Evolutionary conservation across 352 stramenopile genomes (phyloP).

Genomic region (Pythium monospermum): DNA sequence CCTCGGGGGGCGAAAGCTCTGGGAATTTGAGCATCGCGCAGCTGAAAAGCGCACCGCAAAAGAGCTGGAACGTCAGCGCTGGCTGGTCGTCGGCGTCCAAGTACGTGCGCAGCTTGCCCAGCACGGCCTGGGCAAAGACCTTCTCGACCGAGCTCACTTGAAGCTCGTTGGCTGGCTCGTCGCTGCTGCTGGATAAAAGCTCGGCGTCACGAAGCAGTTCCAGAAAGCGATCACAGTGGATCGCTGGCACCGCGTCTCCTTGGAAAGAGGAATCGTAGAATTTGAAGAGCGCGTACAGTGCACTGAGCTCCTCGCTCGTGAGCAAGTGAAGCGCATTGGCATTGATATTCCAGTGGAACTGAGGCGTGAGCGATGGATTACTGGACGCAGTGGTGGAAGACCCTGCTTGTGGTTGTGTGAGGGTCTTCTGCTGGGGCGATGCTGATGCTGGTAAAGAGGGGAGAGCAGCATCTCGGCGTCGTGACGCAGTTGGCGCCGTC

Average conservation of each 20-base stretch:
- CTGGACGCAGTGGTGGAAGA: background rate
- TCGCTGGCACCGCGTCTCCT: conserved; percentile 40
- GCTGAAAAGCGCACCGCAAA: conserved; percentile 49
- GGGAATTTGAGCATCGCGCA: conserved; percentile 35
- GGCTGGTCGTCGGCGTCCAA: conserved; percentile 43
- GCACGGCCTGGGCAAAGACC: conserved; percentile 47
- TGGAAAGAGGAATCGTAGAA: conserved; percentile 59
- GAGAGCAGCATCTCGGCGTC: too few relatives aligned
- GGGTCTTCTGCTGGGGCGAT: too few relatives aligned
- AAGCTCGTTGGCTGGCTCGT: background rate
- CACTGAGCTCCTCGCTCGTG: conserved; percentile 20
- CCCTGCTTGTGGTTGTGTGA: too few relatives aligned
- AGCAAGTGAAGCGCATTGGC: conserved; percentile 26
- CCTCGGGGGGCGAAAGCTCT: conserved; percentile 1
- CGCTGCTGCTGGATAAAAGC: conserved; percentile 16
- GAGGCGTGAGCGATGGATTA: conserved; percentile 21
- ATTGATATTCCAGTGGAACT: conserved; percentile 61
- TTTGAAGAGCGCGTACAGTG: conserved; percentile 47
- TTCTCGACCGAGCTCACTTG: conserved; percentile 22
- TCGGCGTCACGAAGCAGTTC: conserved; percentile 38
- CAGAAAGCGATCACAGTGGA: conserved; percentile 36
- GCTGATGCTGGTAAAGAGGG: too few relatives aligned
- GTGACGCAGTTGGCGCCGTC: conserved; percentile 7
- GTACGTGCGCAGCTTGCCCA: conserved; percentile 58
- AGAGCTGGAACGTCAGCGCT: conserved; percentile 47